These are phyloP conservation scores for Nicotiana tomentosiformis DNA, from an alignment of 257 asterid genomes.

Conservation along the genomic window DNA sequence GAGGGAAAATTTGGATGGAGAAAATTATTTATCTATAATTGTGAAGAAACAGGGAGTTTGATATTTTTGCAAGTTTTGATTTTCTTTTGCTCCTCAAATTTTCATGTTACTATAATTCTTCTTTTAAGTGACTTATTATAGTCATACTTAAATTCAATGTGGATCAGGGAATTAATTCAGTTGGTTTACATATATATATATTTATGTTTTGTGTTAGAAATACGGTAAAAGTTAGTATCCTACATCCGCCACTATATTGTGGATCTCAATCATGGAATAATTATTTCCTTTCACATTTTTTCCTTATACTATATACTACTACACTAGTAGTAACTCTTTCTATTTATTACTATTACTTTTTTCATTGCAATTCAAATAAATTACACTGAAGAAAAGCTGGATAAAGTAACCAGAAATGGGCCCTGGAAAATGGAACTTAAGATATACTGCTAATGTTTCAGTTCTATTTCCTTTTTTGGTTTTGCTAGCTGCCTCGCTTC, in stretches of 20 bases:
- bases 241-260: no score
- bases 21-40: background rate
- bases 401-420: background rate
- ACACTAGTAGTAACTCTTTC: background rate
- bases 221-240: no score
- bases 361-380: no score
- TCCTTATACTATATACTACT: no score
- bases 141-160: no score
- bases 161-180: no score
- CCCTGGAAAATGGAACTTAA: background rate
- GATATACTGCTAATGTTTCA: background rate
- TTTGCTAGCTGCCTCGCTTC: no score
- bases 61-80: background rate
- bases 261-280: background rate
- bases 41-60: background rate
- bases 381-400: background rate
- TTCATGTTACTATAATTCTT: background rate
- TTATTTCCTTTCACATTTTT: background rate
- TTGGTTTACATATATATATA: no score
- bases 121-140: no score
- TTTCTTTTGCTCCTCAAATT: background rate
- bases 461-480: background rate
- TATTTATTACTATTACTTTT: no score
- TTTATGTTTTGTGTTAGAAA: no score
- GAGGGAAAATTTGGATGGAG: background rate